phyloP scores from a whole-genome alignment of 345 rosid genomes.

The Acer negundo region DNA sequence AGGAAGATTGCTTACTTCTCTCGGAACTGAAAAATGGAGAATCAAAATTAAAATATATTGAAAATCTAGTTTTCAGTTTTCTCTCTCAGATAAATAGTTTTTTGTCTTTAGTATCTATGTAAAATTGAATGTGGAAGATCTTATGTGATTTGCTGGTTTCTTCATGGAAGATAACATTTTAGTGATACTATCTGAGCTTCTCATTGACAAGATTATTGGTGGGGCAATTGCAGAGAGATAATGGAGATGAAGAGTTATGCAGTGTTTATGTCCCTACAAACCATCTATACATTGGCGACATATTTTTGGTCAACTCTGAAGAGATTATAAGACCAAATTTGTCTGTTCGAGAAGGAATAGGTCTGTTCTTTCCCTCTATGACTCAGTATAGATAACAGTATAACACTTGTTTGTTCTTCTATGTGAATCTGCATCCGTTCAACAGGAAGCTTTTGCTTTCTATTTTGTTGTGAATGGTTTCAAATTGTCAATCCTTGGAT shows the following conservation, averaged over 20 bases:
- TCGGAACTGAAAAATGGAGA: background rate
- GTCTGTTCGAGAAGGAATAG: slow-evolving; percentile 91
- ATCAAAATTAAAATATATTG: background rate
- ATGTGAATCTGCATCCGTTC: slow-evolving; percentile 6
- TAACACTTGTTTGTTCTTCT: background rate
- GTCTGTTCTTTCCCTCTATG: slow-evolving; percentile 37
- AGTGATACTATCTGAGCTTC: background rate
- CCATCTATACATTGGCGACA: slow-evolving; percentile 80
- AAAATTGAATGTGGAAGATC: background rate
- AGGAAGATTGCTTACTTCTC: background rate
- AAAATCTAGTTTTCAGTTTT: background rate
- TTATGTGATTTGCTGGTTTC: background rate
- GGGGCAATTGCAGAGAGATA: slow-evolving; percentile 52
- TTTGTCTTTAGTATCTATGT: background rate
- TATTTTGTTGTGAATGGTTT: slow-evolving; percentile 1
- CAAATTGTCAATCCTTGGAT: slow-evolving; percentile 1
- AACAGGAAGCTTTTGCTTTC: background rate
- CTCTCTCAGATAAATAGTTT: background rate
- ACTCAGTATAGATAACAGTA: background rate
- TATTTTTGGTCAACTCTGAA: slow-evolving; percentile 75
- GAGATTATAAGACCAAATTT: slow-evolving; percentile 85
- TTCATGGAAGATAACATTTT: background rate
- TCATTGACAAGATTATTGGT: slow-evolving; percentile 10
- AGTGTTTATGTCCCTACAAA: slow-evolving; percentile 89
- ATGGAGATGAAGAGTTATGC: slow-evolving; percentile 81